Evolutionary conservation across 2,329 filamentous ascomycete genomes (phyloP).

Genomic region (Zymoseptoria pseudotritici): DNA sequence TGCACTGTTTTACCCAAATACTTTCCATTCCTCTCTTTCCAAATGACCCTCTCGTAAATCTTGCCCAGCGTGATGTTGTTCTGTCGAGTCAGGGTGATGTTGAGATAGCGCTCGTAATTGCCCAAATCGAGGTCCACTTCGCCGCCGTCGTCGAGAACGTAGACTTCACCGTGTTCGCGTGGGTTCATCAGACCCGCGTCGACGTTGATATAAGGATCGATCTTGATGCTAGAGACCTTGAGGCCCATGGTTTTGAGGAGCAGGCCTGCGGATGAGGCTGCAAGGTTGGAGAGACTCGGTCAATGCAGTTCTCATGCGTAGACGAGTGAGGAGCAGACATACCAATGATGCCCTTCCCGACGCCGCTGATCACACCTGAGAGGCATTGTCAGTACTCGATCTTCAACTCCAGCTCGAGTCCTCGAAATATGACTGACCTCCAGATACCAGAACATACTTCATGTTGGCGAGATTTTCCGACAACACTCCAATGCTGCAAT

Average conservation of each 20-base stretch:
- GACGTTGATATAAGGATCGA: slow-evolving; percentile 68
- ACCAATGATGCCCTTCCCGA: slow-evolving; percentile 63
- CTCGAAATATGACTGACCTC: slow-evolving; percentile 49
- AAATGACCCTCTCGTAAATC: slow-evolving; percentile 84
- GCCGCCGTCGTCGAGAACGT: slow-evolving; percentile 77
- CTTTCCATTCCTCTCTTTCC: slow-evolving; percentile 62
- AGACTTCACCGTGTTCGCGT: slow-evolving; percentile 77
- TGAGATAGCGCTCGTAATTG: slow-evolving; percentile 75
- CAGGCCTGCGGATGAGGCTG: slow-evolving; percentile 62
- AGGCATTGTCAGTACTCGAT: not conserved
- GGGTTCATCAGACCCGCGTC: slow-evolving; percentile 68
- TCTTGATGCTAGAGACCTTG: slow-evolving; percentile 63
- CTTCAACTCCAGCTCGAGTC: not conserved
- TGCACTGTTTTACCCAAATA: slow-evolving; percentile 89
- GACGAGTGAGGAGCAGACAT: slow-evolving; percentile 22
- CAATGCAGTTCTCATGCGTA: not conserved
- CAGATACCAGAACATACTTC: slow-evolving; percentile 76
- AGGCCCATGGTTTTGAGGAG: slow-evolving; percentile 74
- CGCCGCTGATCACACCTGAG: slow-evolving; percentile 50
- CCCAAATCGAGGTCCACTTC: slow-evolving; percentile 69
- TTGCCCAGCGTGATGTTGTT: slow-evolving; percentile 98
- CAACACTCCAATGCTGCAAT: not conserved
- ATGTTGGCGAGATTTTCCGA: slow-evolving; percentile 43
- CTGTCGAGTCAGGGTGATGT: slow-evolving; percentile 71
- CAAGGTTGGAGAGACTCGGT: slow-evolving; percentile 5